Evolutionary conservation across 176 grass and related monocot genomes (phyloP).

Genomic region (Eragrostis nindensis): DNA sequence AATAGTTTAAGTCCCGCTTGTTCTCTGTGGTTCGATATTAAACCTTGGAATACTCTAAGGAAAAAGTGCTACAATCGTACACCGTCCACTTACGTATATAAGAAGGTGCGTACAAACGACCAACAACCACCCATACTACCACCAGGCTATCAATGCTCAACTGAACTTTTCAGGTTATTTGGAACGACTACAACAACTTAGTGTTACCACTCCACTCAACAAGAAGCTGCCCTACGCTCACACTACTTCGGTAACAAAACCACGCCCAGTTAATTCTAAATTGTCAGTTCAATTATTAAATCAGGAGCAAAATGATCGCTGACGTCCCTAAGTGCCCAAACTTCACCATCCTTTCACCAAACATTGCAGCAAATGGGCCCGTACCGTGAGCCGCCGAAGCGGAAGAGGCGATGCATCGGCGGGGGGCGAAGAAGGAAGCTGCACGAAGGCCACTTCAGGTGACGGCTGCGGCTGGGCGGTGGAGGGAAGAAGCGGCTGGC

Average conservation of each 20-base stretch:
- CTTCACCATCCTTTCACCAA: background rate
- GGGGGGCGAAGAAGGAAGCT: conserved; percentile 51
- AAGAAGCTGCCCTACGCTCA: too few species aligned
- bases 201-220: background rate
- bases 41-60: too few species aligned
- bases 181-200: background rate
- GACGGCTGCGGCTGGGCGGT: conserved; percentile 21
- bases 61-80: too few species aligned
- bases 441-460: conserved; percentile 58
- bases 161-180: background rate
- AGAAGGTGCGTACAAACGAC: too few species aligned
- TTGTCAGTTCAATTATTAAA: too few species aligned
- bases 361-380: background rate
- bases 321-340: background rate
- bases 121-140: conserved; percentile 5
- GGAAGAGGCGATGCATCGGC: conserved; percentile 28
- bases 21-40: too few species aligned
- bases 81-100: too few species aligned
- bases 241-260: too few species aligned
- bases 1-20: too few species aligned
- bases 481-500: conserved; percentile 46
- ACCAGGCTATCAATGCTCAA: background rate
- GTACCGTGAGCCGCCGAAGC: conserved; percentile 57
- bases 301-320: background rate
- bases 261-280: too few species aligned